A percentile compares a stretch with the other conserved stretches of the same genome.
These are phyloP conservation scores for Candida palmyrensis DNA, from an alignment of 805 yeast genomes.

Conservation along the genomic window DNA sequence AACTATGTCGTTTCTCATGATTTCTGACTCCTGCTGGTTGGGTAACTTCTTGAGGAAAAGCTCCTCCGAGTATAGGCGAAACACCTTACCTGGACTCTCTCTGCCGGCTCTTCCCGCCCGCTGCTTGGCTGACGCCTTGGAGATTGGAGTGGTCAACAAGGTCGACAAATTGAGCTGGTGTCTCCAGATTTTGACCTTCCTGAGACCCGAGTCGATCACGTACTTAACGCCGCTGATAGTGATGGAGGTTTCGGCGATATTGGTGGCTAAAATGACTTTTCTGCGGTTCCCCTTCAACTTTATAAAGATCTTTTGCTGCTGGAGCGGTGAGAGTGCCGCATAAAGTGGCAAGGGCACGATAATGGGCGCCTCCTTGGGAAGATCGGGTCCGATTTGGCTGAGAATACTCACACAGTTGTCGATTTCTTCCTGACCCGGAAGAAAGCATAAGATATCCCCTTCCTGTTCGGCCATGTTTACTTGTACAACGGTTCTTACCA, in stretches of 20 bases:
- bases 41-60: conserved; percentile 57
- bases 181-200: conserved; percentile 94
- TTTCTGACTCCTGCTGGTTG: conserved; percentile 88
- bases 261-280: conserved; percentile 87
- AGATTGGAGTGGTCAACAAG: conserved; percentile 83
- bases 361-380: conserved; percentile 72
- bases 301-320: conserved; percentile 77
- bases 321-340: conserved; percentile 86
- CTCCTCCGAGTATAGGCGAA: conserved; percentile 71
- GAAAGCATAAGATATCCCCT: conserved; percentile 89
- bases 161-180: conserved; percentile 92
- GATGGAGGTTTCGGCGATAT: conserved; percentile 96
- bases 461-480: conserved; percentile 71
- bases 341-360: conserved; percentile 80
- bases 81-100: conserved; percentile 86
- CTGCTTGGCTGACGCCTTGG: conserved; percentile 92
- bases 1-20: conserved; percentile 77
- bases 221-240: conserved; percentile 93
- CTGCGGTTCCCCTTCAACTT: conserved; percentile 61
- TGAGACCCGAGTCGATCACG: conserved; percentile 87
- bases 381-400: conserved; percentile 52
- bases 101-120: conserved; percentile 99
- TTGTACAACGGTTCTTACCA: conserved; percentile 70
- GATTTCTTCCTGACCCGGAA: conserved; percentile 97
- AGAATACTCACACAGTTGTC: conserved; percentile 72